Conservation (phyloP, 176 grass and related monocot species). For the Otatea glauca region DNA sequence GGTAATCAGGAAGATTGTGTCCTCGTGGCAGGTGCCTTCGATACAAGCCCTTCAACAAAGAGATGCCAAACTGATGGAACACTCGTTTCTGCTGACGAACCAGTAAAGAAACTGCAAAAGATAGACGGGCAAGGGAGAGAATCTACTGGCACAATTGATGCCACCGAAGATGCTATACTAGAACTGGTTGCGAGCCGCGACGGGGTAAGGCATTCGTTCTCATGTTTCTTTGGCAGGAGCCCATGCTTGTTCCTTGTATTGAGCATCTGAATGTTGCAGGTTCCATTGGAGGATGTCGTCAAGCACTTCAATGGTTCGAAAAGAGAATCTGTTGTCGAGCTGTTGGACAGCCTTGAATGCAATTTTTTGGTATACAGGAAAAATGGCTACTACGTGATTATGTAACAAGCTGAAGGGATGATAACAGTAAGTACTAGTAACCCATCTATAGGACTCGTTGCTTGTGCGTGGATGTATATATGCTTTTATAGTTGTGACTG, state of each 20-base stretch:
- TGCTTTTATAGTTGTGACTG: neutral
- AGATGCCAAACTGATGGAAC: conserved; percentile 18
- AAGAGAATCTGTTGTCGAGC: conserved; percentile 52
- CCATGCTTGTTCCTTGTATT: neutral
- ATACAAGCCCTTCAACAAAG: conserved; percentile 39
- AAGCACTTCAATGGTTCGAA: conserved; percentile 62
- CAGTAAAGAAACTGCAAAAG: conserved; percentile 59
- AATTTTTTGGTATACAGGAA: conserved; percentile 77
- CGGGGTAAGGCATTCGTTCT: conserved; percentile 59
- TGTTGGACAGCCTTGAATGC: conserved; percentile 60
- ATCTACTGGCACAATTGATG: neutral
- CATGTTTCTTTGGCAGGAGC: neutral
- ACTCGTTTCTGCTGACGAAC: conserved; percentile 29
- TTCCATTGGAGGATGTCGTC: conserved; percentile 58
- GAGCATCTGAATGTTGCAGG: conserved; percentile 54
- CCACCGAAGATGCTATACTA: conserved; percentile 59
- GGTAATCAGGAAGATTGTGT: neutral
- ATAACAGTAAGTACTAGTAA: neutral
- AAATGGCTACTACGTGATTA: conserved; percentile 60
- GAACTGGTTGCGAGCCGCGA: conserved; percentile 53
- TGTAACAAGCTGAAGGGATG: conserved; percentile 49
- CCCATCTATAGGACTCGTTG: neutral
- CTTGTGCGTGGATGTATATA: neutral
- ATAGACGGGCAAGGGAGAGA: conserved; percentile 31
- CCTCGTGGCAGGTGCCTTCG: neutral